Percentiles rank a stretch among this genome's conserved stretches.
Evolutionary conservation across 202 grass and related monocot genomes (phyloP).

Genomic region (Schoenoplectus triqueter): DNA sequence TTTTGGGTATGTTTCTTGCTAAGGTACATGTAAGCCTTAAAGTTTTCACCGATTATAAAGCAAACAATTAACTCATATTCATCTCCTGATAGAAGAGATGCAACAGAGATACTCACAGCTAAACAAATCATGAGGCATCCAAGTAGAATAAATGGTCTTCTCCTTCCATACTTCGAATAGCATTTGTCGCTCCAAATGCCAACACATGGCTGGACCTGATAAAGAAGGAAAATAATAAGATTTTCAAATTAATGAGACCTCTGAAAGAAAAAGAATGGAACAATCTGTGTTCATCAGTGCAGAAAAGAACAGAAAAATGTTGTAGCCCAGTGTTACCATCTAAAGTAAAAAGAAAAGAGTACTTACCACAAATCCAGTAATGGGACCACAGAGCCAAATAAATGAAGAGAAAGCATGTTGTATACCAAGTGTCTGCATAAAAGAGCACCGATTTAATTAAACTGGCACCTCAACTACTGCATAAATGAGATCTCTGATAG

Average conservation of each 20-base stretch:
- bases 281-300: background rate
- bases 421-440: constrained; percentile 95
- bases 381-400: constrained; percentile 97
- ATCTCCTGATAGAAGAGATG: constrained; percentile 14
- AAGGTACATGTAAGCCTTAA: background rate
- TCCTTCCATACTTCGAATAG: constrained; percentile 88
- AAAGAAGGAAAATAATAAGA: constrained; percentile 16
- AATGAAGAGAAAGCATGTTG: constrained; percentile 92
- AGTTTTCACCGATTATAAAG: background rate
- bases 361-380: constrained; percentile 97
- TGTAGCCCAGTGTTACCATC: background rate
- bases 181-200: constrained; percentile 99
- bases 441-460: constrained; percentile 21
- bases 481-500: background rate
- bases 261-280: background rate
- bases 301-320: background rate
- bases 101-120: constrained; percentile 65
- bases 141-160: constrained; percentile 81
- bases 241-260: constrained; percentile 10
- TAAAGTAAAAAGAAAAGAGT: background rate
- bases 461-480: constrained; percentile 28
- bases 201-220: constrained; percentile 95
- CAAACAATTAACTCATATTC: background rate
- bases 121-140: constrained; percentile 87
- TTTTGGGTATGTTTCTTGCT: background rate